A percentile compares a stretch with the other conserved stretches of the same genome.
These are phyloP conservation scores for Heliamphora pulchella DNA, from an alignment of 179 eudicot species.

Conservation along the genomic window DNA sequence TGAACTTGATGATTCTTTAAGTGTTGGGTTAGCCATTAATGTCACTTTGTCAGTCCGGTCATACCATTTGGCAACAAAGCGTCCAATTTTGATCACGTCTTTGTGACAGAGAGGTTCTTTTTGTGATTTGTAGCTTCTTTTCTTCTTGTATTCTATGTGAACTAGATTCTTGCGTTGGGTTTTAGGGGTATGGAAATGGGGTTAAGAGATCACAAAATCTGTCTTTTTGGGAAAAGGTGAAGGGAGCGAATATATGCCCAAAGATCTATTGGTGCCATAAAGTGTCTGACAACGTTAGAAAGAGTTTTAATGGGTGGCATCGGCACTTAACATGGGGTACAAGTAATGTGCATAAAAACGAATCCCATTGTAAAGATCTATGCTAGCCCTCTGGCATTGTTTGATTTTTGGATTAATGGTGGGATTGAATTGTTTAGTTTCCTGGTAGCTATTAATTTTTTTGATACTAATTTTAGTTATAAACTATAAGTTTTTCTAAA, in stretches of 20 bases:
- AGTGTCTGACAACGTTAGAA: conserved; percentile 26
- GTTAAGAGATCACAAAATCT: conserved; percentile 6
- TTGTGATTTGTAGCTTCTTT: neutral
- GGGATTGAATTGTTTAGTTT: no score
- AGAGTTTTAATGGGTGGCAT: conserved; percentile 19
- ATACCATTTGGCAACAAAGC: conserved; percentile 11
- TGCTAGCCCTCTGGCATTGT: conserved; percentile 6
- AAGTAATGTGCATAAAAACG: conserved; percentile 23
- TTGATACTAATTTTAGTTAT: no score
- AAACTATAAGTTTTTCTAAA: no score
- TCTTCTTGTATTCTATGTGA: conserved; percentile 3
- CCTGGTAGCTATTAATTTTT: no score
- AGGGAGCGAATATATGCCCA: conserved; percentile 36
- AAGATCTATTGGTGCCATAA: conserved; percentile 25
- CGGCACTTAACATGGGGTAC: conserved; percentile 11
- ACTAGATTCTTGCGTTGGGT: conserved; percentile 20
- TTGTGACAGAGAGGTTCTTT: neutral
- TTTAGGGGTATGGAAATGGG: neutral
- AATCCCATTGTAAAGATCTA: conserved; percentile 28
- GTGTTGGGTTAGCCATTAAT: conserved; percentile 1
- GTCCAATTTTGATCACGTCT: conserved; percentile 11
- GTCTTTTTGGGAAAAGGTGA: conserved; percentile 18
- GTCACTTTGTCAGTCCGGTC: conserved; percentile 8
- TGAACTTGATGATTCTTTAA: neutral
- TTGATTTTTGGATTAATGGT: no score